Conservation (phyloP, 2,329 filamentous ascomycete genomes). For the Onygenales sp. region DNA sequence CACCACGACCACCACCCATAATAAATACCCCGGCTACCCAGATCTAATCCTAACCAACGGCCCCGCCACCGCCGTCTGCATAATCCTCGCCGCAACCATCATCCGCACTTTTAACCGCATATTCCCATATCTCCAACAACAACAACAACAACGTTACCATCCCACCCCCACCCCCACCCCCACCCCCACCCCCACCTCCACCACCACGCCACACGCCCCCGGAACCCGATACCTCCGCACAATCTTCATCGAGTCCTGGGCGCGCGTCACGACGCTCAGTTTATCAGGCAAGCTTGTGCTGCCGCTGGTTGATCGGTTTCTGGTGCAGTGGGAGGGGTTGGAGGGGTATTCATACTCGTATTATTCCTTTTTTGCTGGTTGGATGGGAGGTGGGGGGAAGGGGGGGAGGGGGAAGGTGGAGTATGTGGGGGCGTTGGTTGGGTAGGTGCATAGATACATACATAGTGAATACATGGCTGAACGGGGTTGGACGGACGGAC, state of each 20-base stretch:
- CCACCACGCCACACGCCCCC: neutral
- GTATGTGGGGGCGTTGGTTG: constrained; percentile 30
- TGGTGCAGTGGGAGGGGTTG: constrained; percentile 71
- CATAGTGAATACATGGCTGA: too few species aligned
- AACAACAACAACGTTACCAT: constrained; percentile 7
- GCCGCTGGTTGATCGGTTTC: constrained; percentile 62
- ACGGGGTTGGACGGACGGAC: too few species aligned
- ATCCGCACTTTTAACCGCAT: constrained; percentile 42
- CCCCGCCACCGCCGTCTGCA: constrained; percentile 74
- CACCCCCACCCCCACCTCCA: too few species aligned
- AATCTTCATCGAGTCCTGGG: constrained; percentile 89
- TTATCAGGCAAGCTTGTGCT: constrained; percentile 71
- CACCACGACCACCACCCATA: constrained; percentile 13
- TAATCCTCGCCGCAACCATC: constrained; percentile 50
- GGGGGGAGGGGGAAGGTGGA: constrained; percentile 20
- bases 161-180: too few species aligned
- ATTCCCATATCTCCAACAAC: constrained; percentile 7
- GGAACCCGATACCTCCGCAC: constrained; percentile 49
- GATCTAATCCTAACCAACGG: constrained; percentile 79
- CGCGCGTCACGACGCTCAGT: constrained; percentile 71
- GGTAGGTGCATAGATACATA: neutral
- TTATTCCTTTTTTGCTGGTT: constrained; percentile 20
- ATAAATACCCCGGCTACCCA: constrained; percentile 40
- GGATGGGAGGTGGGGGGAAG: constrained; percentile 27
- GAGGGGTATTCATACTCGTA: constrained; percentile 30